Evolutionary conservation across 352 stramenopile genomes (phyloP).

Genomic region (Pythium myriotylum): DNA sequence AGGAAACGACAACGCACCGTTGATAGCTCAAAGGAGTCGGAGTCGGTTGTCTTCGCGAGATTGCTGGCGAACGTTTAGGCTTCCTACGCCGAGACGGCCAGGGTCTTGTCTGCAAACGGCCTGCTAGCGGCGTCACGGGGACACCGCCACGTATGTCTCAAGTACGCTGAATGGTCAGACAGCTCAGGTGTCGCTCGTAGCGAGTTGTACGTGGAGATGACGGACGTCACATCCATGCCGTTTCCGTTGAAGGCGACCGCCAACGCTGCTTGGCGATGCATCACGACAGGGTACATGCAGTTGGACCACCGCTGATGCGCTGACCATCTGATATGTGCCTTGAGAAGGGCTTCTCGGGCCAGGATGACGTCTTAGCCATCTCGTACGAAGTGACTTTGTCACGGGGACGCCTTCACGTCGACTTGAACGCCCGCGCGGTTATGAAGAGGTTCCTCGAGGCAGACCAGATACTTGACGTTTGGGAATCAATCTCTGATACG

Average conservation of each 20-base stretch:
- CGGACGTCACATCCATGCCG: constrained; percentile 25
- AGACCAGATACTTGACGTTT: constrained; percentile 33
- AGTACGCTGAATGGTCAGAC: background rate
- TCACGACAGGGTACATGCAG: no score
- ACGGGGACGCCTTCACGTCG: constrained; percentile 25
- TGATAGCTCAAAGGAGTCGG: constrained; percentile 9
- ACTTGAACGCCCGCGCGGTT: constrained; percentile 28
- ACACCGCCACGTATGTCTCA: constrained; percentile 10
- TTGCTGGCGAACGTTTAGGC: constrained; percentile 31
- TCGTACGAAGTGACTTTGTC: constrained; percentile 35
- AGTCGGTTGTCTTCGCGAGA: constrained; percentile 37
- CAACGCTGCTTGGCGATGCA: constrained; percentile 28
- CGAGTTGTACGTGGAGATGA: constrained; percentile 29
- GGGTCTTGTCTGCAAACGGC: constrained; percentile 40
- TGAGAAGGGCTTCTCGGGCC: constrained; percentile 23
- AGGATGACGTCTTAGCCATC: constrained; percentile 29
- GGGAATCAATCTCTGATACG: constrained; percentile 28
- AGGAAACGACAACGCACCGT: background rate
- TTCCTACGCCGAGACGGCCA: constrained; percentile 33
- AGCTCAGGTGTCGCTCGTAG: background rate
- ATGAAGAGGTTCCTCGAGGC: constrained; percentile 34
- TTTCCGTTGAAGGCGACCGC: constrained; percentile 26
- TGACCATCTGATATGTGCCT: no score
- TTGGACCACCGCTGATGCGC: no score
- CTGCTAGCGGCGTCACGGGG: constrained; percentile 21